These are phyloP conservation scores for Juglanconis juglandina DNA, from an alignment of 2,329 filamentous ascomycete species.

Conservation along the genomic window DNA sequence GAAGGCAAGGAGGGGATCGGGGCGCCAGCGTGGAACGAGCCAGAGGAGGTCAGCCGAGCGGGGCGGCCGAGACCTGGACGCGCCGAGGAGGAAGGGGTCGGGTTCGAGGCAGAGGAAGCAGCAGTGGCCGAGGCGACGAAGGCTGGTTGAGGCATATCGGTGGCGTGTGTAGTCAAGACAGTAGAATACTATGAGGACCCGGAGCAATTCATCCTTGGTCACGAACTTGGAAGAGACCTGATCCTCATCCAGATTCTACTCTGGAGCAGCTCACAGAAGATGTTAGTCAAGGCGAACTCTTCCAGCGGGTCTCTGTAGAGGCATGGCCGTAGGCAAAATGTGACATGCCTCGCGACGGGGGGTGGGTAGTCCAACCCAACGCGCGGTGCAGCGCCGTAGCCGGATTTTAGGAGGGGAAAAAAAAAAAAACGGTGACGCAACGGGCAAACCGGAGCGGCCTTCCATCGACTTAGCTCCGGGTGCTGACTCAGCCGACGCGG, in stretches of 20 bases:
- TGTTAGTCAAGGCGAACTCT: no score
- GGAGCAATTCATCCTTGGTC: constrained; percentile 12
- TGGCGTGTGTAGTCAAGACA: neutral
- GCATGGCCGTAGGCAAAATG: neutral
- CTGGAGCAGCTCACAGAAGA: neutral
- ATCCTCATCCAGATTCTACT: neutral
- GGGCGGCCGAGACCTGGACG: constrained; percentile 12
- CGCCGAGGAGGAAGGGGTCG: neutral
- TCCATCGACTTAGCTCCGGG: neutral
- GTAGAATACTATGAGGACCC: neutral
- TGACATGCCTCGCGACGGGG: neutral
- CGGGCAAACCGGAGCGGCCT: neutral
- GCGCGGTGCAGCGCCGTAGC: neutral
- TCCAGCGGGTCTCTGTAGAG: no score
- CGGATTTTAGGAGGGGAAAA: neutral
- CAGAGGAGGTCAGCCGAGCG: constrained; percentile 31
- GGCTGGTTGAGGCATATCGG: constrained; percentile 9
- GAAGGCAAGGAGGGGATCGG: constrained; percentile 39
- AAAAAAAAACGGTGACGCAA: constrained; percentile 6
- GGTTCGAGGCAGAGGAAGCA: neutral
- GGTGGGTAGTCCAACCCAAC: neutral
- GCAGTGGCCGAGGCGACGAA: constrained; percentile 1
- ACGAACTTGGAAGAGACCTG: neutral
- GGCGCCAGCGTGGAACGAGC: constrained; percentile 51
- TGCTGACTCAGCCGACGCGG: neutral